These are phyloP conservation scores for Aureobasidium mangrovei DNA, from an alignment of 2,329 filamentous ascomycete species.

Conservation along the genomic window DNA sequence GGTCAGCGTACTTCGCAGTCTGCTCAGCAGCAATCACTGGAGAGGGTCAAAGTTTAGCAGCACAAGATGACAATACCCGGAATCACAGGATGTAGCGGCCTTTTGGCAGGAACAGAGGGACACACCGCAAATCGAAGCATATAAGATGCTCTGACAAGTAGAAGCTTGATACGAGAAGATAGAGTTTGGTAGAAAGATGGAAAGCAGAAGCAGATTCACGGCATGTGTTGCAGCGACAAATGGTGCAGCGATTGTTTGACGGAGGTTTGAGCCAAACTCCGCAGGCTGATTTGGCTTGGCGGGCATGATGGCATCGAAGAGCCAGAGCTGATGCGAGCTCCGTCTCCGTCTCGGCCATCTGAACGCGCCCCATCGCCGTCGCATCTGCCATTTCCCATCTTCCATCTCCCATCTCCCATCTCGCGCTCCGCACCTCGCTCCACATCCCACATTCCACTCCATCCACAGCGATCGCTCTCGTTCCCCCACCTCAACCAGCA, in stretches of 20 bases:
- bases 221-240: not conserved
- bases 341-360: not conserved
- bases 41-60: too few species aligned
- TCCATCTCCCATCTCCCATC: not conserved
- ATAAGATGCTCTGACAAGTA: too few species aligned
- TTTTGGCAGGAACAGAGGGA: too few species aligned
- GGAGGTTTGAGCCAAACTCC: not conserved
- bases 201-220: too few species aligned
- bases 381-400: not conserved
- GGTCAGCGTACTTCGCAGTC: too few species aligned
- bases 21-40: too few species aligned
- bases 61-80: too few species aligned
- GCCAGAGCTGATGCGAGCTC: not conserved
- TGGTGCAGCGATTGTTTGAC: not conserved
- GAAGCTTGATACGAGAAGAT: too few species aligned
- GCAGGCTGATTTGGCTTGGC: not conserved
- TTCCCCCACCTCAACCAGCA: not conserved
- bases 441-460: not conserved
- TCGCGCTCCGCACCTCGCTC: not conserved
- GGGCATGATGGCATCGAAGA: conserved; percentile 1
- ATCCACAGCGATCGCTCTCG: not conserved
- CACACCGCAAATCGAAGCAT: too few species aligned
- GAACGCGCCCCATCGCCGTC: not conserved
- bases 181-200: too few species aligned
- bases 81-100: too few species aligned